phyloP scores from a whole-genome alignment of 768 basidiomycete genomes.

The Leccinum barrowsii region DNA sequence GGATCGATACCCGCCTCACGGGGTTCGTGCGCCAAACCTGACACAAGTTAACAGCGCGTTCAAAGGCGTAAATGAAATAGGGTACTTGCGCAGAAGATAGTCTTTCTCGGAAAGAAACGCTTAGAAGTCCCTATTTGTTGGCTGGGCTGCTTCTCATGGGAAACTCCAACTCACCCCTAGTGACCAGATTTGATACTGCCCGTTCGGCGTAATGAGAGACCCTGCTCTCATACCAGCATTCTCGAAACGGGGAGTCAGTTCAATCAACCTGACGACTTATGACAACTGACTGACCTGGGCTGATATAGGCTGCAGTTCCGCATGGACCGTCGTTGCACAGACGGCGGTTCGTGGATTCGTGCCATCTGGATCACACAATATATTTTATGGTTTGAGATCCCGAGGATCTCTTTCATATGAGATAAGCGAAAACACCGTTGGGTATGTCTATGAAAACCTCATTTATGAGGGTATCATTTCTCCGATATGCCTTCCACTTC shows the following conservation, averaged over 20 bases:
- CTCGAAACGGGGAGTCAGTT: constrained; percentile 31
- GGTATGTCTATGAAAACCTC: constrained; percentile 39
- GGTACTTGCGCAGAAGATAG: not conserved
- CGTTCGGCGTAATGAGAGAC: constrained; percentile 14
- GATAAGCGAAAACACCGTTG: no score
- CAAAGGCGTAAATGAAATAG: constrained; percentile 10
- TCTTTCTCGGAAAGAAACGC: constrained; percentile 1
- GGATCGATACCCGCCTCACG: constrained; percentile 13
- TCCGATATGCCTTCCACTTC: constrained; percentile 48
- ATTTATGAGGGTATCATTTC: constrained; percentile 55
- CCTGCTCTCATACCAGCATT: constrained; percentile 49
- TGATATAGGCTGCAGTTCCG: constrained; percentile 65
- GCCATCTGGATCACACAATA: constrained; percentile 53
- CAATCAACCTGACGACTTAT: not conserved
- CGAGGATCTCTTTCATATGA: constrained; percentile 21
- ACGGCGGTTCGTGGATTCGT: constrained; percentile 29
- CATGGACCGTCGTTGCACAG: constrained; percentile 50
- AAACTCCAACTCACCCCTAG: constrained; percentile 61
- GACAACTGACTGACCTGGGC: constrained; percentile 54
- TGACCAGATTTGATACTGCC: constrained; percentile 59
- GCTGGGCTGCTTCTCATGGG: constrained; percentile 17
- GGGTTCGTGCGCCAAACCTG: constrained; percentile 16
- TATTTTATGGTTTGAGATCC: constrained; percentile 65
- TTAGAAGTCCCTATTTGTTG: not conserved
- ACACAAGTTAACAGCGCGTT: constrained; percentile 1